phyloP scores from a whole-genome alignment of 2,329 filamentous ascomycete species.

The Aspergillus quadrilineatus region DNA sequence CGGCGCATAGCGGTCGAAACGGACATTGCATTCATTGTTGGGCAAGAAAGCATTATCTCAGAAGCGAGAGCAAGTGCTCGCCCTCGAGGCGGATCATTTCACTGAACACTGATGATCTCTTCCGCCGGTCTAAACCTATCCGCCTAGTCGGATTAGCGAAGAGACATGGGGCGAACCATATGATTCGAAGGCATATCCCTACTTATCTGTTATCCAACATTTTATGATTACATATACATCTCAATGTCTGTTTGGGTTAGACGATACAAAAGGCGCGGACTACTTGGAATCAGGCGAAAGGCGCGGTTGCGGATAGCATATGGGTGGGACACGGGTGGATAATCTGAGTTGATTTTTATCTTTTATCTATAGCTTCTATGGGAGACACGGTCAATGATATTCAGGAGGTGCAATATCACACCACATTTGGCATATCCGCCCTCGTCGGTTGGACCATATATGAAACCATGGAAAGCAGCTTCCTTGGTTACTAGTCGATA shows the following conservation, averaged over 20 bases:
- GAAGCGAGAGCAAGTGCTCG: background rate
- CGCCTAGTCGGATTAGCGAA: background rate
- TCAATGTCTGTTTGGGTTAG: slow-evolving; percentile 32
- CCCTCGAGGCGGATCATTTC: background rate
- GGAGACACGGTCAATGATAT: background rate
- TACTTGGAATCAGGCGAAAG: slow-evolving; percentile 25
- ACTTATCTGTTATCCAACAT: background rate
- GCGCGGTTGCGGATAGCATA: slow-evolving; percentile 28
- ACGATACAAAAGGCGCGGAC: slow-evolving; percentile 32
- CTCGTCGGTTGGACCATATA: background rate
- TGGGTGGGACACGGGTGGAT: slow-evolving; percentile 17
- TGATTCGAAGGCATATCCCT: background rate
- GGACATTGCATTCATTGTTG: slow-evolving; percentile 6
- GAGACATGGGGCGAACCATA: background rate
- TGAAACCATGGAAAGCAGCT: background rate
- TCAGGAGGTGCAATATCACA: background rate
- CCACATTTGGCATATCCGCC: background rate
- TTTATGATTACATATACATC: slow-evolving; percentile 20
- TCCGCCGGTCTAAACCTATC: background rate
- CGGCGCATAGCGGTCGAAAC: background rate
- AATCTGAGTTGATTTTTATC: slow-evolving; percentile 3
- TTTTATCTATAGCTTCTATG: slow-evolving; percentile 13
- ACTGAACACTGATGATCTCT: background rate
- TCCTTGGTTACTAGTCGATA: background rate
- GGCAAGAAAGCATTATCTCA: slow-evolving; percentile 1